Conservation (phyloP, 108 stramenopile species). For the Schizochytrium sp. region DNA sequence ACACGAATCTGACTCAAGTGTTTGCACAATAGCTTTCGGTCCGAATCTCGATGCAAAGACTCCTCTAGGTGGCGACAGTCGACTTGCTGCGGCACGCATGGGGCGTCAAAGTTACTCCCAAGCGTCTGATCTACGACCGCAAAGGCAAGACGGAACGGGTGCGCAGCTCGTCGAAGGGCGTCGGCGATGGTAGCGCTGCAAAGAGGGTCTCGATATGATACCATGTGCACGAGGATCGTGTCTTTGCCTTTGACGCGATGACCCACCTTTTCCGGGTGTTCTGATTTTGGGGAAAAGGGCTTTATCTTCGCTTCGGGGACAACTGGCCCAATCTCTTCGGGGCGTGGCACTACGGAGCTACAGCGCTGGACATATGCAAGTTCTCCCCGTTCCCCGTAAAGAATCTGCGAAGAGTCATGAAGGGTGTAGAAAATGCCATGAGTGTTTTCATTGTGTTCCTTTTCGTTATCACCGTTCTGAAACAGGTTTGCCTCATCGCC, state of each 20-base stretch:
- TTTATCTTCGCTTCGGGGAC: not conserved
- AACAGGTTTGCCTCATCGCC: too few relatives aligned
- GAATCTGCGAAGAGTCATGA: not conserved
- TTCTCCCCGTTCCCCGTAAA: not conserved
- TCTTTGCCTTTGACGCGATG: not conserved
- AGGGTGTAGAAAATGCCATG: not conserved
- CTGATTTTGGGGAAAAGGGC: not conserved
- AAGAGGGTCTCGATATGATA: slow-evolving; percentile 71
- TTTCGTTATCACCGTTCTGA: too few relatives aligned
- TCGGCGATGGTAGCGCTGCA: slow-evolving; percentile 58
- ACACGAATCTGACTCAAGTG: not conserved
- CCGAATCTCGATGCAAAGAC: not conserved
- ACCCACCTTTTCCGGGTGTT: not conserved
- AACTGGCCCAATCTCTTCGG: not conserved
- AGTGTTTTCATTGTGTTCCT: not conserved
- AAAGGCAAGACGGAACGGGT: slow-evolving; percentile 56
- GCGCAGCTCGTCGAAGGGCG: slow-evolving; percentile 48
- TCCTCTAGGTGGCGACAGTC: not conserved
- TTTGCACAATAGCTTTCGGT: not conserved
- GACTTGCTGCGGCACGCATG: not conserved
- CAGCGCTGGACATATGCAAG: not conserved
- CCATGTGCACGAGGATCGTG: slow-evolving; percentile 70
- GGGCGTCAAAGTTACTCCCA: not conserved
- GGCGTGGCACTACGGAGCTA: not conserved
- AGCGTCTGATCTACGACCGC: slow-evolving; percentile 62